These are phyloP conservation scores for Sporothrix pseudoabietina DNA, from an alignment of 2,329 filamentous ascomycete species.

Conservation along the genomic window DNA sequence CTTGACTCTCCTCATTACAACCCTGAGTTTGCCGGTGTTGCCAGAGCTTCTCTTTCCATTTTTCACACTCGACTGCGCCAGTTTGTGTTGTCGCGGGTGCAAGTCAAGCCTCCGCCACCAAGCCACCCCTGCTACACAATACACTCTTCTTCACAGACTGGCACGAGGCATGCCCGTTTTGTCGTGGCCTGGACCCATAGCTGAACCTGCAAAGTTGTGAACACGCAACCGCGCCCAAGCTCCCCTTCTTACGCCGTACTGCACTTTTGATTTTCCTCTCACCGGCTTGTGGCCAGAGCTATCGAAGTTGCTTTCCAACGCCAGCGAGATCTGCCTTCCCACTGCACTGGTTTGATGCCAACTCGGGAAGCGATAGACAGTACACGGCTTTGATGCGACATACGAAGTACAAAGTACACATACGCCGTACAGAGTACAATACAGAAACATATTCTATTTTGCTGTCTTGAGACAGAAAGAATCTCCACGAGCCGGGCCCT, in stretches of 20 bases:
- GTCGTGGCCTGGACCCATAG: neutral
- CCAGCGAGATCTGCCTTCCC: slow-evolving; percentile 5
- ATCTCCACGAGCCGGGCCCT: neutral
- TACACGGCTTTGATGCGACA: slow-evolving; percentile 1
- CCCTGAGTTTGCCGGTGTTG: neutral
- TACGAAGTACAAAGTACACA: neutral
- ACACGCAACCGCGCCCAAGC: neutral
- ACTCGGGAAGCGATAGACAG: slow-evolving; percentile 13
- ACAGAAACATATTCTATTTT: neutral
- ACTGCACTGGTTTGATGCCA: neutral
- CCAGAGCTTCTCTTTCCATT: neutral
- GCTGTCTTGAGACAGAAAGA: neutral
- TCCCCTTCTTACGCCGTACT: too few relatives aligned
- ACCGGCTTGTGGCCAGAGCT: neutral
- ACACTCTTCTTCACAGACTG: neutral
- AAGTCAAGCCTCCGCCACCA: slow-evolving; percentile 17
- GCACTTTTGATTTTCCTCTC: neutral
- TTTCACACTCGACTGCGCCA: neutral
- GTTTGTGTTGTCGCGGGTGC: neutral
- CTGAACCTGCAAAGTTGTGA: neutral
- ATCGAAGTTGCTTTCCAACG: neutral
- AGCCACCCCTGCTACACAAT: neutral
- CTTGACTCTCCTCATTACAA: neutral
- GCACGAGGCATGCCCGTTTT: slow-evolving; percentile 11
- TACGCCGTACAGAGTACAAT: neutral